Conservation (phyloP, 495 filamentous ascomycete species). For the Chaetomidium leptoderma region DNA sequence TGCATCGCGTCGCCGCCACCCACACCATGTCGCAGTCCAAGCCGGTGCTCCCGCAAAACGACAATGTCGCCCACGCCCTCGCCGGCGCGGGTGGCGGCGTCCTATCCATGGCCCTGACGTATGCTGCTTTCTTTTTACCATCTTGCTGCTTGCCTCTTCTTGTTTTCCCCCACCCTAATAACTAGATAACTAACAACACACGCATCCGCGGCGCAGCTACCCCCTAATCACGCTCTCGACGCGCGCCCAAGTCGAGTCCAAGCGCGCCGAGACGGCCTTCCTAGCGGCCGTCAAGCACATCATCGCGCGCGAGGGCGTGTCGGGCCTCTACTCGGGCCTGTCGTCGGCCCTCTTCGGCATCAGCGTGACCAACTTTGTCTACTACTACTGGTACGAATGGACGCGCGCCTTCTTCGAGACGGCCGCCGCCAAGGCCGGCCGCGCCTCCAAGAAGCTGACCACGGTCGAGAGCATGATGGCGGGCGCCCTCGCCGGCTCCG, state of each 20-base stretch:
- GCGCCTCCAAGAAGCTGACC: conserved; percentile 76
- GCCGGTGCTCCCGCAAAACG: conserved; percentile 61
- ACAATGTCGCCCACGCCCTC: conserved; percentile 87
- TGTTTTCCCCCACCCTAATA: conserved; percentile 1
- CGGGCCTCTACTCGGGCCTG: conserved; percentile 80
- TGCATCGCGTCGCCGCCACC: conserved; percentile 2
- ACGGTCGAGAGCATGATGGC: conserved; percentile 89
- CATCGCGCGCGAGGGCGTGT: conserved; percentile 81
- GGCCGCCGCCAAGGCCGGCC: conserved; percentile 69
- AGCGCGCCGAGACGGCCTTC: conserved; percentile 77
- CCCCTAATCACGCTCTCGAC: conserved; percentile 97
- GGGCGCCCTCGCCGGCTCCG: conserved; percentile 88
- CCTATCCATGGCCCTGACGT: conserved; percentile 93
- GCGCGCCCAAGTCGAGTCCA: conserved; percentile 94
- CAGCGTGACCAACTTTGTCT: conserved; percentile 97
- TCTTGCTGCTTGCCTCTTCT: conserved; percentile 17
- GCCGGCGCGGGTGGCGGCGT: conserved; percentile 88
- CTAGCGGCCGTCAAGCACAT: conserved; percentile 80
- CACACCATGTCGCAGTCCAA: conserved; percentile 41
- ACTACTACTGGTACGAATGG: conserved; percentile 99
- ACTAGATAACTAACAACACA: background rate
- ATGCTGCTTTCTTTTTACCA: too few relatives aligned
- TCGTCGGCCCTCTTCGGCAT: conserved; percentile 96
- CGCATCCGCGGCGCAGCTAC: conserved; percentile 49
- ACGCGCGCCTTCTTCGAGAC: conserved; percentile 83